Base-by-base conservation (phyloP, 495 filamentous ascomycete species). In the Jackrogersella minutella region DNA sequence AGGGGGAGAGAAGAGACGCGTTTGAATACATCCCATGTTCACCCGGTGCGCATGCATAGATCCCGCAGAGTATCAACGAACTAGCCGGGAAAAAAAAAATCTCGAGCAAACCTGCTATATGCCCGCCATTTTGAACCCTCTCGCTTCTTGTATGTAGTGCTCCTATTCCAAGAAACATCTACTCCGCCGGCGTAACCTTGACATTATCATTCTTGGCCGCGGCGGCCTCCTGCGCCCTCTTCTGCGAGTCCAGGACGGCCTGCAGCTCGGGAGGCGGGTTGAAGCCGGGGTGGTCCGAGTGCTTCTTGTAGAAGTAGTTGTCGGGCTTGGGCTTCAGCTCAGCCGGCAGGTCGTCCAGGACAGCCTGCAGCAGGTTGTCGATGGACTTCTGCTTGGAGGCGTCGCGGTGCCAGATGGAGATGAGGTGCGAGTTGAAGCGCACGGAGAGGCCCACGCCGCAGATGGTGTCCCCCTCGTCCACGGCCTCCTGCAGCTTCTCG, bases 341-440 rank as follows among this genome's bases (percentile, higher is more conserved):
- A 4, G 82, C 79, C 1, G 88, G 87, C 2, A 96, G 76, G 49
- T 87, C 82, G 14, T 88, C 85, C 16, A 95, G 79, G 13, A 95
- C 87, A 21, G 84, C 86, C 61, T 82, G 75, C 30, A 91, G 81
- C 14, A 97, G 84, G 39, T 77, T 82, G 61, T 92, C 86, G 61
- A 93, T 87, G 2, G 90, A 93, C 59, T 81, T 85, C 58, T 90
- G 81, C 73, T 91, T 90, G 13, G 85, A 87, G 30, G 82, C 82
- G 66, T 93, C 90, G 31, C 93, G 90, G 77, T 96, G 93, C 93
- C 93, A 97, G 65, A 97, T 85, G 49, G 87, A 88, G 72, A 97
- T 89, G 36, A 93, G 84, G 68, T 92, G 86, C 2, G 86, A 87
- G 74, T 88, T 92, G 75, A 91, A 92, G 62, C 90, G 84, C 51